Base-by-base conservation (phyloP, 495 filamentous ascomycete genomes). In the Xanthoparmelia taractica region DNA sequence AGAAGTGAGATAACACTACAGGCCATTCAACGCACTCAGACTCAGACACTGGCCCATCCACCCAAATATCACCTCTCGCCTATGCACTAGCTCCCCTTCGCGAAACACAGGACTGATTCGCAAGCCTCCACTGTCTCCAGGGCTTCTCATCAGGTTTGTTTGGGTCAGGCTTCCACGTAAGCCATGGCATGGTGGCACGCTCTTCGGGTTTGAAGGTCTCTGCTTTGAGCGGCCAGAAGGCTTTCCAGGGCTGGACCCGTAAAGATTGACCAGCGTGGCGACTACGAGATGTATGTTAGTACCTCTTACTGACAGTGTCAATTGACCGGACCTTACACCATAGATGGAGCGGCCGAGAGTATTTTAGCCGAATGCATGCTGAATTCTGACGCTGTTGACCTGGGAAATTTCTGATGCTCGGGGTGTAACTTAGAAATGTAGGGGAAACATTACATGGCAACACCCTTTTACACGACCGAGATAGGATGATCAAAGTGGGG, bases 61-160 rank as follows among this genome's bases (percentile, higher is more conserved):
- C 17, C 38, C 4, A 41, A 0, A 4, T 18, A 41, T 41, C 38
- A 41, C 38, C 2, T 15, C 38, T 41, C 38, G 38, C 38, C 50
- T 54, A 54, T 33, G 23, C 50, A 54, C 50, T 54, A 27, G 50
- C 50, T 27, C 50, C 50, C 23, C 50, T 54, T 27, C 50, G 50
- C 23, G 50, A 12, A 4, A 54, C 50, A 54, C 50, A 54, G 0
- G 50, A 54, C 50, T 54, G 50, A 54, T 54, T 54, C 8, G 10
- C 50, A 54, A 54, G 50, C 50, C 50, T 58, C 57, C 57, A 58
- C 57, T 58, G 31, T 37, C 57, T 58, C 57, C 57, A 58, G 34
- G 57, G 57, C 34, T 58, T 58, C 31, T 58, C 57, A 34, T 58
- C 57, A 15, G 57, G 57, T 40, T 23, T 31, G n/a, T 34, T 25